Percentiles rank a stretch among this genome's conserved stretches.
Evolutionary conservation across 768 basidiomycete genomes (phyloP).

Genomic region (Coprinopsis strossmayeri): DNA sequence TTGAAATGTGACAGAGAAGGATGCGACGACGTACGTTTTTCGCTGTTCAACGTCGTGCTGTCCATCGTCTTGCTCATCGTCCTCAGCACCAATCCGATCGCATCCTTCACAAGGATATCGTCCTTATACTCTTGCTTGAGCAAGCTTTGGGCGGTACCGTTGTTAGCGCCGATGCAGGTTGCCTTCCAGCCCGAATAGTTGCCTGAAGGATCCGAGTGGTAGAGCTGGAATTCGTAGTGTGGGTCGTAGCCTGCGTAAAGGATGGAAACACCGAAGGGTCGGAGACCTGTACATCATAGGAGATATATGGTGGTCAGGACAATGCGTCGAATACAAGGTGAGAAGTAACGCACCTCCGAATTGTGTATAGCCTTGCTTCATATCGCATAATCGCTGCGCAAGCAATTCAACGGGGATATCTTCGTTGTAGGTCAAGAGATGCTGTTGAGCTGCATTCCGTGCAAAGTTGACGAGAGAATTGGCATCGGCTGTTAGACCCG

Average conservation of each 20-base stretch:
- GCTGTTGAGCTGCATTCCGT: conserved; percentile 81
- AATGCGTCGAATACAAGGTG: conserved; percentile 2
- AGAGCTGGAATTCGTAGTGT: conserved; percentile 93
- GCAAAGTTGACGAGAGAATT: conserved; percentile 97
- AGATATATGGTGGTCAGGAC: too few relatives aligned
- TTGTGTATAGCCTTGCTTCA: conserved; percentile 99
- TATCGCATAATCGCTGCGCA: conserved; percentile 88
- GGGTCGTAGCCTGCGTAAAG: conserved; percentile 97
- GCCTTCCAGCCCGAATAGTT: conserved; percentile 99
- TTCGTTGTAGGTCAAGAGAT: conserved; percentile 89
- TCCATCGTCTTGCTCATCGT: conserved; percentile 99
- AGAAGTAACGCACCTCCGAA: conserved; percentile 64
- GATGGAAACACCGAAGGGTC: conserved; percentile 96
- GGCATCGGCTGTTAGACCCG: conserved; percentile 94
- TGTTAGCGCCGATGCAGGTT: conserved; percentile 98
- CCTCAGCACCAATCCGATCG: conserved; percentile 84
- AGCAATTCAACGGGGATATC: conserved; percentile 97
- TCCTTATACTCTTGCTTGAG: conserved; percentile 99
- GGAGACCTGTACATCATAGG: conserved; percentile 73
- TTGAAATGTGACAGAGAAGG: not conserved
- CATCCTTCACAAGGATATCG: conserved; percentile 84
- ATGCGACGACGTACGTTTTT: conserved; percentile 67
- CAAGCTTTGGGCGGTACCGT: conserved; percentile 89
- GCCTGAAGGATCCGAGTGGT: conserved; percentile 96
- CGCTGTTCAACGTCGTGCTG: conserved; percentile 91